Base-by-base conservation (phyloP, 1,139 yeast genomes). In the Meyerozyma guilliermondii region DNA sequence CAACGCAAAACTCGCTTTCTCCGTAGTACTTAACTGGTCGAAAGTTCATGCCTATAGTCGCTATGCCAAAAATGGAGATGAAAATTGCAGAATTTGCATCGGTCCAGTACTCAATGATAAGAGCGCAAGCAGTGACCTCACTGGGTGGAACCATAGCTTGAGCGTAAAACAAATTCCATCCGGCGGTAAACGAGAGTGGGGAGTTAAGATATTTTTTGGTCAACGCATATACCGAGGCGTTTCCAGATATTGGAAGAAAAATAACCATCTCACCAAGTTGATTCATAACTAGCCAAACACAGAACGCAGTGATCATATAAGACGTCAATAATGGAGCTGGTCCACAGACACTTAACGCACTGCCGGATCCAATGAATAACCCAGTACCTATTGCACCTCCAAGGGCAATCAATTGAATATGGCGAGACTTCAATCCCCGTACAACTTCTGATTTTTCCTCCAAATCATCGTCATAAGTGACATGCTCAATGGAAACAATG, bases 61-160 rank as follows among this genome's bases (percentile, higher is more conserved):
- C 43, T 5, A 77, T 70, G 45, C 76, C 60, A 43, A 79, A 68
- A 4, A 80, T 63, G 5, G 83, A 65, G 43, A 80, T 70, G 84
- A 85, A 72, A 13, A 78, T 80, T 22, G 81, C 83, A 11, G 81
- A 74, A 56, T 80, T 71, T 42, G 79, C 64, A 36, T 39, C 40
- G 7, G 33, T 36, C 44, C 44, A 42, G 42, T 42, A 42, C 31
- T 24, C 13, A 14, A 42, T 42, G 13, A 42, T 35, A 11, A 39
- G 33, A 17, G 44, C 44, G 22, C 40, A 36, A 10, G 44, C 44
- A n/a, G 44, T 36, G 34, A 42, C 22, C 22, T 42, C 44, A 11
- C 38, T 9, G 11, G 44, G 41, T 6, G 34, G 30, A 14, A 41
- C 35, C 41, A 39, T 41, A 10, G 35, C 37, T 22, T 38, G 40